Evolutionary conservation across 257 asterid genomes (phyloP), one percentile per base, ranked within the genome.

Genomic region (Knoxia roxburghii): DNA sequence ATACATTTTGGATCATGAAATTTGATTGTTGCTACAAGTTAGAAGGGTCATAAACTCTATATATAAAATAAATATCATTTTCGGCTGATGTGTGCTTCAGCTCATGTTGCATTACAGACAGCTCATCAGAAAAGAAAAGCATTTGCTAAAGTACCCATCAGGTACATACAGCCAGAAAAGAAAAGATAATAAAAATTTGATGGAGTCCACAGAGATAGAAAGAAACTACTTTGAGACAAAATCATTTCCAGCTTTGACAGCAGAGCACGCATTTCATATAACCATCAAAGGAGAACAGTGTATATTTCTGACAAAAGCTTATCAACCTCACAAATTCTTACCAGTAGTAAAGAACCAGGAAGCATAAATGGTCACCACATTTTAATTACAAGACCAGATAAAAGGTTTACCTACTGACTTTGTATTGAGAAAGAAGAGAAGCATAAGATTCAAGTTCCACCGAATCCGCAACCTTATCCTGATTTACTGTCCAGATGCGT

Each of bases 401-500:
- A 57, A 77, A 72, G 65, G 35, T 51, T 30, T 85, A 87, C 97
- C 99, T 82, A 82, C 96, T 90, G 80, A 80, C 75, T 82, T 76
- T 94, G 92, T 84, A 83, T 63, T 94, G 95, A 55, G 96, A 88
- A 74, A 90, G 79, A 54, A 77, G 86, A 71, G 81, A 26, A 70
- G 87, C 72, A 80, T 78, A 87, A 57, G 86, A 80, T 74, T 94
- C 89, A 70, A 85, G 83, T 78, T 86, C 96, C 66, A 55, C 79
- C 13, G 81, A 67, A 68, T 88, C 93, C 70, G 96, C 97, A 78
- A 78, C 48, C 82, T 71, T 94, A 72, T 87, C 86, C 70, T 77
- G 85, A 72, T 82, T 82, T 33, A 66, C 48, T 40, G 99, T 94
- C 99, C 99, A 94, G 74, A 94, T 64, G 64, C 99, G 95, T 69